These are phyloP conservation scores for Podospora pseudocomata DNA, from an alignment of 495 filamentous ascomycete genomes.

Conservation along the genomic window DNA sequence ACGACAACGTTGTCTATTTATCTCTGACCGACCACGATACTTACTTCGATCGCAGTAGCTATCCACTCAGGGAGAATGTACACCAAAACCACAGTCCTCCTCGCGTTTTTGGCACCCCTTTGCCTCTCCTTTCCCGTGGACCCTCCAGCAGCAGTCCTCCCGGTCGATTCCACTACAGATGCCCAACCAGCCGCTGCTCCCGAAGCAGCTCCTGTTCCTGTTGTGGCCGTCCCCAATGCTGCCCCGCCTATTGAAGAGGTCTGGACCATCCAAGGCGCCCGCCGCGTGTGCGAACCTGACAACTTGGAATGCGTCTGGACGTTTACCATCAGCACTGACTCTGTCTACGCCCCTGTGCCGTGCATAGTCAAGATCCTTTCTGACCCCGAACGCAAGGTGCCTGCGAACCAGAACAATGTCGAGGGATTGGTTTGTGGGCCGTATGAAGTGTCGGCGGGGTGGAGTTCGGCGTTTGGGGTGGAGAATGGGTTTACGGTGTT, in stretches of 20 bases:
- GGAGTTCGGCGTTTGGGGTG: slow-evolving; percentile 8
- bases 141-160: background rate
- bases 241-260: background rate
- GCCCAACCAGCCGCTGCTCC: background rate
- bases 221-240: background rate
- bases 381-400: background rate
- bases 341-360: slow-evolving; percentile 1
- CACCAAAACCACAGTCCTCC: background rate
- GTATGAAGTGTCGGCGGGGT: slow-evolving; percentile 1
- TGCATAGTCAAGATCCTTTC: slow-evolving; percentile 3
- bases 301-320: slow-evolving; percentile 8
- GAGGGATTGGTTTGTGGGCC: slow-evolving; percentile 6
- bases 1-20: background rate
- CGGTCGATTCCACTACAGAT: background rate
- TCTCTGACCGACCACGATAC: too few relatives aligned
- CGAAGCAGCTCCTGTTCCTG: background rate
- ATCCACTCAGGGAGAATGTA: background rate
- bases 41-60: background rate
- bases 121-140: background rate
- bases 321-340: slow-evolving; percentile 2
- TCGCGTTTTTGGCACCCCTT: background rate
- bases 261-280: slow-evolving; percentile 1
- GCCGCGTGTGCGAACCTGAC: background rate
- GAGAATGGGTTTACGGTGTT: slow-evolving; percentile 9
- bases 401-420: slow-evolving; percentile 6